A percentile compares a stretch with the other conserved stretches of the same genome.
Evolutionary conservation across 371 early-diverging fungal species (phyloP).

Genomic region (Mortierella sp.): DNA sequence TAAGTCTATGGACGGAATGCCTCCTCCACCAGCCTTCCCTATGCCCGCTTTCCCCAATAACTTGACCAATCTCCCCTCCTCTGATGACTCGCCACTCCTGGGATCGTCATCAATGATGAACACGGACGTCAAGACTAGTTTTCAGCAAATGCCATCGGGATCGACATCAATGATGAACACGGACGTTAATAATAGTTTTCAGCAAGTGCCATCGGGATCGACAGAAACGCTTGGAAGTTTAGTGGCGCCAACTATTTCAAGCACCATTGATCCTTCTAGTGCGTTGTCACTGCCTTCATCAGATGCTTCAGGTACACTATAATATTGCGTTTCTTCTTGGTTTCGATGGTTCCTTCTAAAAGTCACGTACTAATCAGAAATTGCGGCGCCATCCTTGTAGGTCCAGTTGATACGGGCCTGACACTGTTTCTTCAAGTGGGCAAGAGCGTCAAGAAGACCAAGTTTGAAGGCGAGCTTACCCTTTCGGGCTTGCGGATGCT

Average conservation of each 20-base stretch:
- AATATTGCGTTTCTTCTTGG: neutral
- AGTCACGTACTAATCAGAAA: neutral
- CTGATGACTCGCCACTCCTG: slow-evolving; percentile 22
- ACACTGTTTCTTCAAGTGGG: slow-evolving; percentile 67
- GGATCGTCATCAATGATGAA: slow-evolving; percentile 41
- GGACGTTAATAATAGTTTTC: neutral
- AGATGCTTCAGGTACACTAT: slow-evolving; percentile 36
- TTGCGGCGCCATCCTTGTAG: neutral
- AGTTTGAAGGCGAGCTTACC: slow-evolving; percentile 71
- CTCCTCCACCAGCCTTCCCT: slow-evolving; percentile 27
- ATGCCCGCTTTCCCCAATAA: slow-evolving; percentile 21
- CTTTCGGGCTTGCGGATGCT: slow-evolving; percentile 70
- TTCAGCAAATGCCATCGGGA: too few species aligned
- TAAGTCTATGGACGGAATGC: slow-evolving; percentile 23
- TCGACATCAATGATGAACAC: slow-evolving; percentile 36
- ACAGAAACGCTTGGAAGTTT: slow-evolving; percentile 20
- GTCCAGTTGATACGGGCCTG: slow-evolving; percentile 31
- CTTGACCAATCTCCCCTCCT: neutral
- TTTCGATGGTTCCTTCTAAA: neutral
- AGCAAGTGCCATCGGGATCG: too few species aligned
- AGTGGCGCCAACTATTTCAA: neutral
- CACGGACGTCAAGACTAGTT: neutral
- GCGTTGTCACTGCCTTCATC: slow-evolving; percentile 23
- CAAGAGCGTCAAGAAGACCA: slow-evolving; percentile 64
- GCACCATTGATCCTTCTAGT: slow-evolving; percentile 20